Conservation (phyloP, 2,329 filamentous ascomycete species). For the Penicillium aurantiogriseum region DNA sequence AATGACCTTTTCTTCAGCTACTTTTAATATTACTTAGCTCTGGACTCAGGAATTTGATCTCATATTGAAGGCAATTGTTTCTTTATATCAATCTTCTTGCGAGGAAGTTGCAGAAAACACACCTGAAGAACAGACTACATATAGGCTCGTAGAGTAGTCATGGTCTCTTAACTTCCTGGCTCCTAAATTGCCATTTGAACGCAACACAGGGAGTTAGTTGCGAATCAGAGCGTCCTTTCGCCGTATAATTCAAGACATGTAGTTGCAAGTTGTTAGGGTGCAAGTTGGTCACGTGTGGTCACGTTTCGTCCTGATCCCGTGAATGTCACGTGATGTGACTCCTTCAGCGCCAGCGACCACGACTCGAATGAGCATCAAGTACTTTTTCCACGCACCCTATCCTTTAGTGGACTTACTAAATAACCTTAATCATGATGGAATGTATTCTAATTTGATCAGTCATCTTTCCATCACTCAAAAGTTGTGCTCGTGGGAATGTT, state of each 20-base stretch:
- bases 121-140: background rate
- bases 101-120: background rate
- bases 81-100: background rate
- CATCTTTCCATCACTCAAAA: background rate
- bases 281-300: background rate
- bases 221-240: no score
- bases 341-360: background rate
- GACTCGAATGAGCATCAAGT: background rate
- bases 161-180: no score
- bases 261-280: slow-evolving; percentile 7
- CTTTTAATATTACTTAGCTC: background rate
- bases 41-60: no score
- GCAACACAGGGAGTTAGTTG: background rate
- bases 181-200: background rate
- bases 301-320: background rate
- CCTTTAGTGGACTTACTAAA: background rate
- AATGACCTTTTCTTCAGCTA: background rate
- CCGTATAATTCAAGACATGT: background rate
- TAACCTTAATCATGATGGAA: background rate
- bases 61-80: background rate
- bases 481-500: background rate
- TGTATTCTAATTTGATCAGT: background rate
- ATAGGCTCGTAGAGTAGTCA: no score
- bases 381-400: background rate
- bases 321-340: background rate